These are phyloP conservation scores for Naganishia onofrii DNA, from an alignment of 768 basidiomycete species.

Conservation along the genomic window DNA sequence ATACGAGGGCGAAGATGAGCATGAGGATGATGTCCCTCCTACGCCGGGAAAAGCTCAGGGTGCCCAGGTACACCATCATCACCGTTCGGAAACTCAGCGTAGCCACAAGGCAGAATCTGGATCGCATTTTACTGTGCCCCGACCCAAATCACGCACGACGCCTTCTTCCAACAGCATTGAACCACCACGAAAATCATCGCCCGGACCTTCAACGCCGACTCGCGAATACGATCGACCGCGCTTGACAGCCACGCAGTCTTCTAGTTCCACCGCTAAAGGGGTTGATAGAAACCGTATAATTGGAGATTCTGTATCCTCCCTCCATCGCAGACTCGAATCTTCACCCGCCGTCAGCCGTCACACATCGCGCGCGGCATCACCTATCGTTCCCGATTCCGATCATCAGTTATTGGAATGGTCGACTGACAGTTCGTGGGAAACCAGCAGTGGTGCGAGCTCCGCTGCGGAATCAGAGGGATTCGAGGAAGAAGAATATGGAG, in stretches of 20 bases:
- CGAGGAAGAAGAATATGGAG: neutral
- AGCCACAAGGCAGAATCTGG: neutral
- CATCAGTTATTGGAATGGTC: neutral
- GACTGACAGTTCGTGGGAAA: slow-evolving; percentile 7
- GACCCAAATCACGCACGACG: neutral
- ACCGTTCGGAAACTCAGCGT: slow-evolving; percentile 12
- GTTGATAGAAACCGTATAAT: neutral
- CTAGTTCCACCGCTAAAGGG: neutral
- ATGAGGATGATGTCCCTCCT: neutral
- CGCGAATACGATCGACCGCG: neutral
- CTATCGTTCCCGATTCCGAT: neutral
- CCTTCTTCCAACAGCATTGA: neutral
- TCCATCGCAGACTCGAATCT: neutral
- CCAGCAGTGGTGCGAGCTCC: slow-evolving; percentile 16
- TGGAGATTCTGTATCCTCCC: neutral
- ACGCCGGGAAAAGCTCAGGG: neutral
- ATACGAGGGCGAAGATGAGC: neutral
- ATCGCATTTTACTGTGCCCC: neutral
- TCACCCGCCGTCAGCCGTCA: slow-evolving; percentile 9
- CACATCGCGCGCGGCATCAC: slow-evolving; percentile 13
- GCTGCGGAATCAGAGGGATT: slow-evolving; percentile 18
- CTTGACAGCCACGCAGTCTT: neutral
- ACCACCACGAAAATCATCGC: neutral
- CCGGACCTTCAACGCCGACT: neutral
- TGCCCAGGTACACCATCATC: neutral